Percentiles rank a stretch among this genome's conserved stretches.
Evolutionary conservation across 1,284 basidiomycete species (phyloP).

Genomic region (Boletellus sp.): DNA sequence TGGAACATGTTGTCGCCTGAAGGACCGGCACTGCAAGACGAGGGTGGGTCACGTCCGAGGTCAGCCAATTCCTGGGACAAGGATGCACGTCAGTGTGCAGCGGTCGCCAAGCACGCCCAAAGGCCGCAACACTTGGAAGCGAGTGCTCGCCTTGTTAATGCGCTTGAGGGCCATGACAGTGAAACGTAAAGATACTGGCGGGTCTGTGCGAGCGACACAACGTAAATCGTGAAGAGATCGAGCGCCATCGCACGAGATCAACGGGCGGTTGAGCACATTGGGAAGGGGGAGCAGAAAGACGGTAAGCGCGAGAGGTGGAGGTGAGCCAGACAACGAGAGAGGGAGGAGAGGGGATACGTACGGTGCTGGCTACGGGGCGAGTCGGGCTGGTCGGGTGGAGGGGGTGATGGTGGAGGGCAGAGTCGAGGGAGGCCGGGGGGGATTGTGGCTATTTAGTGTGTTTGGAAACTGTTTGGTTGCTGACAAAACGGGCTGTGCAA

Average conservation of each 20-base stretch:
- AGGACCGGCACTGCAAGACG: constrained; percentile 95
- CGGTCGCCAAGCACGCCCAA: background rate
- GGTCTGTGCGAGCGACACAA: constrained; percentile 20
- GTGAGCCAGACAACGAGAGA: background rate
- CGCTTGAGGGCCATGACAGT: constrained; percentile 88
- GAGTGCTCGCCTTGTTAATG: constrained; percentile 87
- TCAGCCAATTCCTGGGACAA: constrained; percentile 85
- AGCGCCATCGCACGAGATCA: constrained; percentile 44
- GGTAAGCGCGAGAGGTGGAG: no score
- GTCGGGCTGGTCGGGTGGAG: background rate
- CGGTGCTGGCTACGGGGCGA: constrained; percentile 24
- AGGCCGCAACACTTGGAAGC: background rate
- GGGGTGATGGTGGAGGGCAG: constrained; percentile 46
- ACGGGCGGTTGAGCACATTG: background rate
- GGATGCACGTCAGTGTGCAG: constrained; percentile 11
- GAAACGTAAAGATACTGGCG: constrained; percentile 29
- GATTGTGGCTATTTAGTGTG: constrained; percentile 42
- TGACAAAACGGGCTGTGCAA: constrained; percentile 28
- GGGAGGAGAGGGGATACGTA: constrained; percentile 2
- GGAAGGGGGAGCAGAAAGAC: no score
- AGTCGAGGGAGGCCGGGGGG: constrained; percentile 30
- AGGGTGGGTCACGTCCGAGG: constrained; percentile 95
- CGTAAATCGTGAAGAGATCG: constrained; percentile 28
- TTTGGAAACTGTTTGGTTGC: constrained; percentile 44
- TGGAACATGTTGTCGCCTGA: constrained; percentile 96